These are phyloP conservation scores for Anisodus acutangulus DNA, from an alignment of 257 asterid species.

Conservation along the genomic window DNA sequence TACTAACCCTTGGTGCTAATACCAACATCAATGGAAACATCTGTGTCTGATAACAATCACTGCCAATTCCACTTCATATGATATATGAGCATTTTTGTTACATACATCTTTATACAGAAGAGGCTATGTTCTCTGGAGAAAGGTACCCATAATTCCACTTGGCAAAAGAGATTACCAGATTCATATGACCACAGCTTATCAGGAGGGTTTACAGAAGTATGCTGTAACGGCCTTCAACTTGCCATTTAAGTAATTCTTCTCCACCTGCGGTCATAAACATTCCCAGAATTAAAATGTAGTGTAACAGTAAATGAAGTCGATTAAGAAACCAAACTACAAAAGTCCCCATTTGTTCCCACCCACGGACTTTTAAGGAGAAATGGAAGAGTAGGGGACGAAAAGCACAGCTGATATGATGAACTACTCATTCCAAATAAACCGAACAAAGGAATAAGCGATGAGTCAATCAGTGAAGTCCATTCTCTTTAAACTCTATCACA, in stretches of 20 bases:
- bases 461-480: not conserved
- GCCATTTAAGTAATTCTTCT: constrained; percentile 75
- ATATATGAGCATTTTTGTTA: not conserved
- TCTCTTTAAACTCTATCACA: not conserved
- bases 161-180: not conserved
- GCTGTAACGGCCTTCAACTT: constrained; percentile 89
- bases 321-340: not conserved
- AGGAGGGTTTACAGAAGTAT: constrained; percentile 56
- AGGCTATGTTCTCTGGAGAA: not conserved
- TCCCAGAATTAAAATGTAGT: not conserved
- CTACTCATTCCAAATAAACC: not conserved
- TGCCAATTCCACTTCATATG: not conserved
- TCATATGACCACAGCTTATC: not conserved
- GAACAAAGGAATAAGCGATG: not conserved
- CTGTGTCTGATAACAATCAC: not conserved
- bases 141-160: not conserved
- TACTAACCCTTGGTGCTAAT: not conserved
- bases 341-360: not conserved
- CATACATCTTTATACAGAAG: not conserved
- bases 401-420: not conserved
- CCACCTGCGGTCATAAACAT: constrained; percentile 59
- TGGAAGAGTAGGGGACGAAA: not conserved
- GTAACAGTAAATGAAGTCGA: not conserved
- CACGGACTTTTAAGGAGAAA: not conserved
- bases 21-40: not conserved